These are phyloP conservation scores for Metschnikowia similis DNA, from an alignment of 805 yeast genomes.

Conservation along the genomic window DNA sequence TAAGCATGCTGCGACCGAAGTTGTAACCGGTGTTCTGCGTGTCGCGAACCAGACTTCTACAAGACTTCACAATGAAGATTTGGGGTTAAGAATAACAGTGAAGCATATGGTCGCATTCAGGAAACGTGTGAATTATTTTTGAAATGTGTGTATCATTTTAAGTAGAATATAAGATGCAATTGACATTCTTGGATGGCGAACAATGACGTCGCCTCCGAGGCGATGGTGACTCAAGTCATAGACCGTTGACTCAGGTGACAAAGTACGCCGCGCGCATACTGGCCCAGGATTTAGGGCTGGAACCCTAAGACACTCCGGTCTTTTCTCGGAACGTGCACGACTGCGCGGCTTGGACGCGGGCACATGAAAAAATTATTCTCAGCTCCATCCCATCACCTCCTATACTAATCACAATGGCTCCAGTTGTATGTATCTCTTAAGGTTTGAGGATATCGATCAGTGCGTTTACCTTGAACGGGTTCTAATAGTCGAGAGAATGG, in stretches of 20 bases:
- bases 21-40: background rate
- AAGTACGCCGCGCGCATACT: background rate
- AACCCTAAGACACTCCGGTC: slow-evolving; percentile 4
- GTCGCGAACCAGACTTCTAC: background rate
- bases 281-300: slow-evolving; percentile 7
- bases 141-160: background rate
- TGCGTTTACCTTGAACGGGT: slow-evolving; percentile 38
- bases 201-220: background rate
- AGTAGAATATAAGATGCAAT: background rate
- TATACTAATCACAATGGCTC: slow-evolving; percentile 62
- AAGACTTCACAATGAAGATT: background rate
- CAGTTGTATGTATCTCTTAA: slow-evolving; percentile 68
- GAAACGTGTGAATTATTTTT: too few relatives aligned
- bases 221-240: background rate
- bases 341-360: background rate
- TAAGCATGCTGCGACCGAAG: background rate
- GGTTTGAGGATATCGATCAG: slow-evolving; percentile 21
- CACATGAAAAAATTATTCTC: slow-evolving; percentile 1
- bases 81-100: too few relatives aligned
- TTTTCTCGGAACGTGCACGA: slow-evolving; percentile 5
- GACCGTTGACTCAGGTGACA: slow-evolving; percentile 1
- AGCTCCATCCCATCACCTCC: slow-evolving; percentile 1
- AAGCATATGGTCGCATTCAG: too few relatives aligned
- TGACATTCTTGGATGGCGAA: background rate
- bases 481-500: slow-evolving; percentile 6